These are phyloP conservation scores for Cryptococcus hybrid DNA, from an alignment of 1,284 basidiomycete species.

Conservation along the genomic window DNA sequence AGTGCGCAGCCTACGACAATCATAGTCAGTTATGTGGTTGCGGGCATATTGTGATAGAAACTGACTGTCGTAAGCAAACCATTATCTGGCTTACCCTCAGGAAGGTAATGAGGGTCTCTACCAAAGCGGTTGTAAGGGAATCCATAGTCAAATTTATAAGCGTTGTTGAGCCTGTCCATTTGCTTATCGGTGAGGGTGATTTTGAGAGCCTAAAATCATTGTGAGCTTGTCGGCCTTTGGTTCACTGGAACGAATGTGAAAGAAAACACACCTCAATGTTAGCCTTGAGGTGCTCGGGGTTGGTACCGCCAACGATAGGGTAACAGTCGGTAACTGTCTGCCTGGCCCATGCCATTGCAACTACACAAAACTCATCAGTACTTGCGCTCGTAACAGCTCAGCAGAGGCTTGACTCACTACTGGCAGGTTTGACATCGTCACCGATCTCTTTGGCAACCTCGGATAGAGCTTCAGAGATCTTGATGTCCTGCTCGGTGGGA, in stretches of 20 bases:
- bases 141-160: slow-evolving; percentile 15
- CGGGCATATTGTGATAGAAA: background rate
- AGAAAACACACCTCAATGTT: slow-evolving; percentile 35
- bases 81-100: slow-evolving; percentile 6
- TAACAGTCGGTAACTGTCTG: slow-evolving; percentile 35
- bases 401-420: slow-evolving; percentile 20
- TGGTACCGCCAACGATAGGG: slow-evolving; percentile 50
- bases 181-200: slow-evolving; percentile 43
- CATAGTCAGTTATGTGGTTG: background rate
- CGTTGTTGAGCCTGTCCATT: slow-evolving; percentile 40
- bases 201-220: slow-evolving; percentile 29
- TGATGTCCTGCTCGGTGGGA: slow-evolving; percentile 28
- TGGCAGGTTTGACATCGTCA: slow-evolving; percentile 35
- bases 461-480: slow-evolving; percentile 28
- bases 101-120: slow-evolving; percentile 13
- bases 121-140: slow-evolving; percentile 18
- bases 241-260: background rate
- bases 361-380: slow-evolving; percentile 2
- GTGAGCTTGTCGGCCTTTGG: background rate
- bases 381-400: background rate
- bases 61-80: background rate
- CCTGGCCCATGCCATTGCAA: slow-evolving; percentile 36
- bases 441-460: slow-evolving; percentile 53
- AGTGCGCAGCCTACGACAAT: background rate
- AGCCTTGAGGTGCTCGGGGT: slow-evolving; percentile 36